Evolutionary conservation across 805 yeast species (phyloP).

Genomic region (Kazachstania psychrophila): DNA sequence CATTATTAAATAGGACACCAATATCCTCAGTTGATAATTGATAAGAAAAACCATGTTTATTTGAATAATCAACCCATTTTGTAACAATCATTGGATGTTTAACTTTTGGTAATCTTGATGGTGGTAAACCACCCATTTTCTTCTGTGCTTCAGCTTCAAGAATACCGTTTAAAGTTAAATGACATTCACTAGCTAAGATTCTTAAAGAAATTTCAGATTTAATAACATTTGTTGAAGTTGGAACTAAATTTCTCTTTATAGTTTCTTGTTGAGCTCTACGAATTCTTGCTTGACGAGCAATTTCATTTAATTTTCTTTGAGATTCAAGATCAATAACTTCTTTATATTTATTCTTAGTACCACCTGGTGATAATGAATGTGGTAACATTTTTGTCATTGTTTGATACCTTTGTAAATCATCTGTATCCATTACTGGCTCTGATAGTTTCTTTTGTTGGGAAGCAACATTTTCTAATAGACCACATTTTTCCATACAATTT

Average conservation of each 20-base stretch:
- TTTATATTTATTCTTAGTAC: conserved; percentile 77
- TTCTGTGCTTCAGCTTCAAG: conserved; percentile 38
- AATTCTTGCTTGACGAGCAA: conserved; percentile 30
- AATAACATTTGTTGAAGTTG: conserved; percentile 30
- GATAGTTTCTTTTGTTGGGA: conserved; percentile 1
- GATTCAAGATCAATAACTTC: conserved; percentile 44
- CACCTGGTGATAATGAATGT: conserved; percentile 85
- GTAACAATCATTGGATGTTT: conserved; percentile 61
- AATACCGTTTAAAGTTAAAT: conserved; percentile 38
- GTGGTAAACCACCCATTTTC: conserved; percentile 32
- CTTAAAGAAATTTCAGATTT: conserved; percentile 32
- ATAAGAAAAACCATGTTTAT: conserved; percentile 90
- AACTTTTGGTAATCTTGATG: conserved; percentile 23
- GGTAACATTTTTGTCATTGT: conserved; percentile 53
- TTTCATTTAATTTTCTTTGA: conserved; percentile 27
- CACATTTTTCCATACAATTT: conserved; percentile 54
- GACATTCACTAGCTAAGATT: conserved; percentile 38
- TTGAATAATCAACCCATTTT: conserved; percentile 97
- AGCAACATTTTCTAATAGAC: conserved; percentile 31
- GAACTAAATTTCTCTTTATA: conserved; percentile 23
- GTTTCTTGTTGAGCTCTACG: conserved; percentile 30
- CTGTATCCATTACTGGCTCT: conserved; percentile 3
- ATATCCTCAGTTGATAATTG: conserved; percentile 83
- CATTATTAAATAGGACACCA: conserved; percentile 84
- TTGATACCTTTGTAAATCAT: conserved; percentile 32